Evolutionary conservation across 257 asterid species (phyloP).

Genomic region (Catharanthus roseus): DNA sequence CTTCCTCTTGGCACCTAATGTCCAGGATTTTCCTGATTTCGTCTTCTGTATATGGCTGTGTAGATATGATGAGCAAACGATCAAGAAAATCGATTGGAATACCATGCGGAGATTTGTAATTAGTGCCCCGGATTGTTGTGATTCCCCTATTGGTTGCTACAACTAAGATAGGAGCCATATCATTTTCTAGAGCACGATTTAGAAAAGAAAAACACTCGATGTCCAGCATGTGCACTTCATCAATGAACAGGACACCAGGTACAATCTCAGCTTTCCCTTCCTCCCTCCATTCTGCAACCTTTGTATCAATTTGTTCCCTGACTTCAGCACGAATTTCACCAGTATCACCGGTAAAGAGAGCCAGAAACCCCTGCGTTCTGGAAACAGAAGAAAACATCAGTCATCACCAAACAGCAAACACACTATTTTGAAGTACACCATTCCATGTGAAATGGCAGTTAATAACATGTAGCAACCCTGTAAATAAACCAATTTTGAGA

Average conservation of each 20-base stretch:
- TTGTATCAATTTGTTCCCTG: slow-evolving; percentile 91
- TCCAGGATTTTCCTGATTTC: slow-evolving; percentile 78
- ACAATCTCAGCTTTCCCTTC: slow-evolving; percentile 96
- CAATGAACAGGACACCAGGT: slow-evolving; percentile 95
- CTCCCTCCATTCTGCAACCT: slow-evolving; percentile 98
- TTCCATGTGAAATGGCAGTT: too few relatives aligned
- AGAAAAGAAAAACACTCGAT: slow-evolving; percentile 93
- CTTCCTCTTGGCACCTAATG: slow-evolving; percentile 86
- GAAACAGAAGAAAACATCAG: slow-evolving; percentile 4
- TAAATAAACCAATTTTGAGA: too few relatives aligned
- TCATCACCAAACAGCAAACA: background rate
- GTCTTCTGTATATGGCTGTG: slow-evolving; percentile 75
- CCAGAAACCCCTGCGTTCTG: slow-evolving; percentile 94
- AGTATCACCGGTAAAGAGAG: slow-evolving; percentile 86
- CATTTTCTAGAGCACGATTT: slow-evolving; percentile 92
- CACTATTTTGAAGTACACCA: background rate
- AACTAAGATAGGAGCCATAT: slow-evolving; percentile 90
- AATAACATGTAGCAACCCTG: too few relatives aligned
- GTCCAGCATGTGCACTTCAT: slow-evolving; percentile 99
- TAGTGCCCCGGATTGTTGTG: slow-evolving; percentile 81
- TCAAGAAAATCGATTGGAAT: slow-evolving; percentile 92
- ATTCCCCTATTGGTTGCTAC: slow-evolving; percentile 97
- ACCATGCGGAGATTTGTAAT: slow-evolving; percentile 22
- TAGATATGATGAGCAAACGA: slow-evolving; percentile 88
- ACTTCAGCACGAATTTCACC: slow-evolving; percentile 96